phyloP scores from a whole-genome alignment of 1,284 basidiomycete genomes.

The Rhodotorula sp. region DNA sequence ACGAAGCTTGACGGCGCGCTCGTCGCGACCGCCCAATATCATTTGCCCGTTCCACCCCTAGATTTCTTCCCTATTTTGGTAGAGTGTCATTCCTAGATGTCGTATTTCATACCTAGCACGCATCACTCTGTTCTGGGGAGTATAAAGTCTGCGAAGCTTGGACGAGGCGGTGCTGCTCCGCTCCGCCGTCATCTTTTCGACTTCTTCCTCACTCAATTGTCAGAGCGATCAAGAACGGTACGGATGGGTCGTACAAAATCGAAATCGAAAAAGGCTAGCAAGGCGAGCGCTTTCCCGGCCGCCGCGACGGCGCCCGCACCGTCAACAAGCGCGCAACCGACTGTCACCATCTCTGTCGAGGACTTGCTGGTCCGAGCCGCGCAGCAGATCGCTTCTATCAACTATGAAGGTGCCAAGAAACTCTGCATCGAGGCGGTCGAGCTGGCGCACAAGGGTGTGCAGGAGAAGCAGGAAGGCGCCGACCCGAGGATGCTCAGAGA shows the following conservation, averaged over 20 bases:
- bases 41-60: neutral
- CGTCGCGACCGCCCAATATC: neutral
- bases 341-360: conserved; percentile 47
- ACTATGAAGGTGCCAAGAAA: conserved; percentile 74
- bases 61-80: neutral
- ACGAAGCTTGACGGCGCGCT: neutral
- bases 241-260: conserved; percentile 44
- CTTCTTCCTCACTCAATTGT: neutral
- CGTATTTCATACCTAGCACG: neutral
- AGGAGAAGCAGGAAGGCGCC: conserved; percentile 55
- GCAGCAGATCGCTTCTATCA: conserved; percentile 71
- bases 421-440: conserved; percentile 70
- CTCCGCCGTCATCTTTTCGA: no score
- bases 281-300: conserved; percentile 45
- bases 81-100: neutral
- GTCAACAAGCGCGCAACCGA: conserved; percentile 5
- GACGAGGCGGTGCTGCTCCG: neutral
- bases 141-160: neutral
- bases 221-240: no score
- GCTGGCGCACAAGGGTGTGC: conserved; percentile 50
- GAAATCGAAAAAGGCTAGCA: conserved; percentile 44
- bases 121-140: no score
- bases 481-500: conserved; percentile 49
- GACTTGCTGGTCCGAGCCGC: conserved; percentile 72
- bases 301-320: conserved; percentile 7